A percentile compares a stretch with the other conserved stretches of the same genome.
Evolutionary conservation across 768 basidiomycete species (phyloP).

Genomic region (Dentipellis fragilis): DNA sequence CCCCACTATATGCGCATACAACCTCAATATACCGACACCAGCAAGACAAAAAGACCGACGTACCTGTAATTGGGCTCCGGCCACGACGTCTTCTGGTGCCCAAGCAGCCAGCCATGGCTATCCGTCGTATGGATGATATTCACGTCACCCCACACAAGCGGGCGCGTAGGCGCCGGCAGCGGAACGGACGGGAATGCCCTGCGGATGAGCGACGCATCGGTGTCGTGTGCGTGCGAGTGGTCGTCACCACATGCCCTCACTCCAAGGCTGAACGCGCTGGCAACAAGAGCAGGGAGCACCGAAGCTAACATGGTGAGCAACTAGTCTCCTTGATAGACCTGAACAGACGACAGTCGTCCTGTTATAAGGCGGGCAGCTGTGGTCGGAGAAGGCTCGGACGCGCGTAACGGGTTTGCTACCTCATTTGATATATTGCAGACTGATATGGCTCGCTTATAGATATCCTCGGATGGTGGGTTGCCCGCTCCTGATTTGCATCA

Average conservation of each 20-base stretch:
- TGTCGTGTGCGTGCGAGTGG: neutral
- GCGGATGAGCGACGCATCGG: conserved; percentile 25
- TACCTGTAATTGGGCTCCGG: conserved; percentile 72
- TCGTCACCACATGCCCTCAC: neutral
- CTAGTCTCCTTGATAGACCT: no score
- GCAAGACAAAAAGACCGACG: conserved; percentile 39
- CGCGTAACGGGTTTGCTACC: no score
- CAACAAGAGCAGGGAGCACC: neutral
- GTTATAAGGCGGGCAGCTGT: no score
- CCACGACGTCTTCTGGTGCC: conserved; percentile 65
- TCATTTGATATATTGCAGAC: no score
- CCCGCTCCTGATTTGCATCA: no score
- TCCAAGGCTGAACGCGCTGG: neutral
- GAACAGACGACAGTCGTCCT: no score
- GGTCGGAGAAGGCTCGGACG: no score
- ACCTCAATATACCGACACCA: conserved; percentile 77
- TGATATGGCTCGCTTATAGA: no score
- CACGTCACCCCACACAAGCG: conserved; percentile 77
- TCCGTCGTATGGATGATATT: conserved; percentile 86
- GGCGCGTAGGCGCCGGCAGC: conserved; percentile 50
- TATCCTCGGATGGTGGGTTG: no score
- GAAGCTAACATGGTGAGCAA: no score
- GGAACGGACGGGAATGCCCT: conserved; percentile 18
- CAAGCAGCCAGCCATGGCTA: conserved; percentile 73
- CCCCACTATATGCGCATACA: conserved; percentile 27